Conservation (phyloP, 2,329 filamentous ascomycete species). For the Hirsutella minnesotensis region DNA sequence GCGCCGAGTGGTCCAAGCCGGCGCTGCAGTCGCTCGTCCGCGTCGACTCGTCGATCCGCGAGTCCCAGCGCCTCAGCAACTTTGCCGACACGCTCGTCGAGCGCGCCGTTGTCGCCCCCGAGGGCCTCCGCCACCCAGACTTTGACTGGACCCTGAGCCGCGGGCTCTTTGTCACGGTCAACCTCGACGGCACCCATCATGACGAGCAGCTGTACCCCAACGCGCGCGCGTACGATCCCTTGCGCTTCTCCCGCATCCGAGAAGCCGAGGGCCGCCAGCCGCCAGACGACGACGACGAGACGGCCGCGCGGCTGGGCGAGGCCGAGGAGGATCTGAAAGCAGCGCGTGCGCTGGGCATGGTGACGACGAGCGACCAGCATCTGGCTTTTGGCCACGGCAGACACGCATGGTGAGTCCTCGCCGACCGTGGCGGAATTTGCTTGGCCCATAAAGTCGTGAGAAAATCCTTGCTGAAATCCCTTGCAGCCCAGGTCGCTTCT, state of each 20-base stretch:
- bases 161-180: conserved; percentile 29
- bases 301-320: not conserved
- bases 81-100: conserved; percentile 33
- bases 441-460: no score
- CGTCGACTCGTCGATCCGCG: conserved; percentile 39
- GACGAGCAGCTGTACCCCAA: conserved; percentile 31
- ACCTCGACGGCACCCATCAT: conserved; percentile 32
- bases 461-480: no score
- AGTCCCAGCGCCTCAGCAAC: conserved; percentile 37
- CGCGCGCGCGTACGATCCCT: conserved; percentile 32
- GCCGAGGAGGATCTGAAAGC: not conserved
- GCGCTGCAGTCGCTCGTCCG: conserved; percentile 29
- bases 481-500: conserved; percentile 39
- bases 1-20: conserved; percentile 33
- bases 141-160: conserved; percentile 23
- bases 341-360: conserved; percentile 29
- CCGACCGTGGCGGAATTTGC: no score
- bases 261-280: conserved; percentile 21
- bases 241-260: conserved; percentile 32
- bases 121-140: conserved; percentile 28
- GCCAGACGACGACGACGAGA: conserved; percentile 15
- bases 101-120: conserved; percentile 30
- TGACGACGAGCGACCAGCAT: conserved; percentile 38
- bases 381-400: conserved; percentile 45
- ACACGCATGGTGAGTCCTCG: conserved; percentile 33